Evolutionary conservation across 352 stramenopile species (phyloP).

Genomic region (Pythium myriotylum): DNA sequence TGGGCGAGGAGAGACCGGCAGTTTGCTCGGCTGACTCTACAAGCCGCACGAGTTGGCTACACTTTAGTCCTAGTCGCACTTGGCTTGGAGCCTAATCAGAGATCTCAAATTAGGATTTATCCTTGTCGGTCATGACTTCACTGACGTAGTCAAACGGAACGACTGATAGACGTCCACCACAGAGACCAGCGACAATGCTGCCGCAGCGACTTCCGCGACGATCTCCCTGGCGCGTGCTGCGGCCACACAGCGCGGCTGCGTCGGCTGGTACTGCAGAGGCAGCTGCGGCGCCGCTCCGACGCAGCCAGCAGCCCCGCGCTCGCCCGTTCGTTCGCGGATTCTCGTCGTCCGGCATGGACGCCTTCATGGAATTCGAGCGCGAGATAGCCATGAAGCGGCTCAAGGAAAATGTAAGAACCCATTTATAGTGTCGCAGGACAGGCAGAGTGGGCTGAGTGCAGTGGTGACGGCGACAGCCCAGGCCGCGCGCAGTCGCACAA

Average conservation of each 20-base stretch:
- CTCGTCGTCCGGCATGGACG: conserved; percentile 63
- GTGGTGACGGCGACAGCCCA: conserved; percentile 14
- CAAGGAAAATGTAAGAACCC: conserved; percentile 21
- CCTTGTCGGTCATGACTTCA: conserved; percentile 1
- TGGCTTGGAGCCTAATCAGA: conserved; percentile 11
- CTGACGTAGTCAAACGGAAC: conserved; percentile 18
- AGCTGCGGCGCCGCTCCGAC: background rate
- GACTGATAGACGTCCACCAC: conserved; percentile 26
- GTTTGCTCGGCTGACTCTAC: conserved; percentile 25
- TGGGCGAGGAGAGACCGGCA: conserved; percentile 23
- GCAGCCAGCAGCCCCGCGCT: background rate
- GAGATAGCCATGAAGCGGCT: conserved; percentile 74
- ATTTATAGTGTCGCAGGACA: background rate
- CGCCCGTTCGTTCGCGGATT: conserved; percentile 17
- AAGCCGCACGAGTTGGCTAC: conserved; percentile 26
- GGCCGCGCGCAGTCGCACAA: conserved; percentile 23
- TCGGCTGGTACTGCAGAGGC: background rate
- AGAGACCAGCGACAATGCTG: conserved; percentile 7
- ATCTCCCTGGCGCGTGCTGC: conserved; percentile 24
- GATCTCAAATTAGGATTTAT: conserved; percentile 11
- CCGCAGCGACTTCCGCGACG: conserved; percentile 13
- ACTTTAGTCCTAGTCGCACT: conserved; percentile 19
- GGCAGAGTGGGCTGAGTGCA: background rate
- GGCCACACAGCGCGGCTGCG: background rate
- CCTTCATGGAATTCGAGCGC: conserved; percentile 86